A percentile compares a stretch with the other conserved stretches of the same genome.
Conservation (phyloP, 2,329 filamentous ascomycete species). For the Dothideomycetes sp. region DNA sequence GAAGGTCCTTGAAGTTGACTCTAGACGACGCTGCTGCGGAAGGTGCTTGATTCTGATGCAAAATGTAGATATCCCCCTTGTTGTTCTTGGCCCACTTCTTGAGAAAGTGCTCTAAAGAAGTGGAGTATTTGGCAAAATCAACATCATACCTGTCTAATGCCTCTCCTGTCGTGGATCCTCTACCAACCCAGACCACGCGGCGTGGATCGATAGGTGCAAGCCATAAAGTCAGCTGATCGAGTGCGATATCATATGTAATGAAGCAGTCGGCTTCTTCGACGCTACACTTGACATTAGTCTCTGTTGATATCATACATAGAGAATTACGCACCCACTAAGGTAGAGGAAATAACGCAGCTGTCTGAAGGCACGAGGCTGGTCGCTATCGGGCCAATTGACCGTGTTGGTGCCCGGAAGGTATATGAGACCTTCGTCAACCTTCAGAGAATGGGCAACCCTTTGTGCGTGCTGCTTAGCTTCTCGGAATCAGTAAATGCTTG, state of each 20-base stretch:
- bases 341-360: constrained; percentile 82
- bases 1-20: constrained; percentile 34
- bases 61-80: constrained; percentile 25
- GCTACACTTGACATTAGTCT: neutral
- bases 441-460: constrained; percentile 15
- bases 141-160: constrained; percentile 71
- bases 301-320: neutral
- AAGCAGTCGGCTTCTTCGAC: constrained; percentile 65
- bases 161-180: constrained; percentile 68
- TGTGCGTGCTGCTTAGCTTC: constrained; percentile 17
- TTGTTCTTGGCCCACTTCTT: constrained; percentile 24
- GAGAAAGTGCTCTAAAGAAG: constrained; percentile 25
- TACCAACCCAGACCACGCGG: constrained; percentile 83
- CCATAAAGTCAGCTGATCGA: constrained; percentile 69
- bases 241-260: constrained; percentile 69
- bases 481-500: neutral
- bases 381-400: constrained; percentile 48
- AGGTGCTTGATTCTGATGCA: constrained; percentile 22
- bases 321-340: constrained; percentile 59
- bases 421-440: constrained; percentile 42
- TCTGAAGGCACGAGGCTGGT: constrained; percentile 47
- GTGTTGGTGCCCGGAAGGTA: constrained; percentile 47
- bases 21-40: neutral
- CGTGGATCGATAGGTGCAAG: constrained; percentile 84
- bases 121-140: constrained; percentile 53